These are phyloP conservation scores for Atkinsonella texensis DNA, from an alignment of 2,329 filamentous ascomycete species.

Conservation along the genomic window DNA sequence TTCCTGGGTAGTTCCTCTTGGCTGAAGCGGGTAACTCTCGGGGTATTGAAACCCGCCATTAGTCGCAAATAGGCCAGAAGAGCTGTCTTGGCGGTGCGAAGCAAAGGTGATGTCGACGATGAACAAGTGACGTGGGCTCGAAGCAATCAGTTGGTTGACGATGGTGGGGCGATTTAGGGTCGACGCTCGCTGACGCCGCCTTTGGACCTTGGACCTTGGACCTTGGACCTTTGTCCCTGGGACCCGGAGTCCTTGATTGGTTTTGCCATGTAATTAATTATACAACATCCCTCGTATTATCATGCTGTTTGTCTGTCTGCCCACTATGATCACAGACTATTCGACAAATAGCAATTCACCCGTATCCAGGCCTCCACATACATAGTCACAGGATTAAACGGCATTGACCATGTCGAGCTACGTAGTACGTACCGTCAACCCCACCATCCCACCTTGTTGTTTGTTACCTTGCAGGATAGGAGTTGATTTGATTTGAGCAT, in stretches of 20 bases:
- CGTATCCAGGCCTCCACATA: no score
- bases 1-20: not conserved
- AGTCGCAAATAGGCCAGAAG: not conserved
- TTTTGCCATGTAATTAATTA: no score
- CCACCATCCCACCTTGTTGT: not conserved
- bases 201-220: no score
- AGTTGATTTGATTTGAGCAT: no score
- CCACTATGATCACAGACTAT: no score
- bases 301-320: no score
- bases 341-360: no score
- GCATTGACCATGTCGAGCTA: not conserved
- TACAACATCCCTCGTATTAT: no score
- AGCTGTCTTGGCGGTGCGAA: not conserved
- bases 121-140: not conserved
- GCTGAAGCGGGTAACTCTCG: not conserved
- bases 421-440: not conserved
- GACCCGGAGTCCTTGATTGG: no score
- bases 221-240: no score
- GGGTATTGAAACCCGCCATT: not conserved
- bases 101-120: not conserved
- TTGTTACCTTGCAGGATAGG: not conserved
- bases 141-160: not conserved
- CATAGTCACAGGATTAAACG: no score
- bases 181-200: not conserved
- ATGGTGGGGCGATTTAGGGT: conserved; percentile 2